Evolutionary conservation across 2,329 filamentous ascomycete genomes (phyloP), one percentile per base, ranked within the genome.

Genomic region (Knufia petricola): DNA sequence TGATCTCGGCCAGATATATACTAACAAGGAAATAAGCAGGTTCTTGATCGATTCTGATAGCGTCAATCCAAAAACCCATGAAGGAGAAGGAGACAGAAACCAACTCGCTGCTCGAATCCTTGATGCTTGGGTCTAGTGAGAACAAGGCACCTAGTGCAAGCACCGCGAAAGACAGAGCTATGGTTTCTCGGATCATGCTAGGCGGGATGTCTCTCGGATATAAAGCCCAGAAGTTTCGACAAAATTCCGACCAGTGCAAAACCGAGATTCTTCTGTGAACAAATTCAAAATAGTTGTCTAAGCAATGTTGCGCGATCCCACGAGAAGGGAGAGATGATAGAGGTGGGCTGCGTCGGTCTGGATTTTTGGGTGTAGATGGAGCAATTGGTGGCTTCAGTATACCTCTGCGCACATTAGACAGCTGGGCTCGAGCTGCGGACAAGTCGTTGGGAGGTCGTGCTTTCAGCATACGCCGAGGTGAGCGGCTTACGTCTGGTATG

Each of bases 181-280:
- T 73, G 81, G 87, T 95, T 28, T 82, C 79, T 13, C 79, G 74
- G 0, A 83, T 72, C 4, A 79, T 72, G 2, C 77, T 76, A 24
- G 76, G 70, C 15, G 84, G 71, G 37, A 76, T 77, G 3, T 79
- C 77, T 36, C 71, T 68, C 48, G 77, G 77, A 64, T 95, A 95
- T 4, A 94, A 72, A 7, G 79, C 75, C 49, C 94, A 86, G 52
- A 90, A 84, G 46, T 84, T 78, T 42, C 77, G 74, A 58, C 83
- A 74, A 59, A 96, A 94, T 0, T 78, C 84, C 1, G 87, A 85
- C 85, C 89, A 94, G 64, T 96, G 87, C 8, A 96, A 61, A 37
- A 95, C 81, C 0, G 92, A 92, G 57, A 89, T 83, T 64, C 86
- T 82, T 26, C 81, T 77, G 63, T 96, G 90, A 20, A 87, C 73